phyloP scores from a whole-genome alignment of 371 early-diverging fungal species.

The Syncephalastrum racemosum region DNA sequence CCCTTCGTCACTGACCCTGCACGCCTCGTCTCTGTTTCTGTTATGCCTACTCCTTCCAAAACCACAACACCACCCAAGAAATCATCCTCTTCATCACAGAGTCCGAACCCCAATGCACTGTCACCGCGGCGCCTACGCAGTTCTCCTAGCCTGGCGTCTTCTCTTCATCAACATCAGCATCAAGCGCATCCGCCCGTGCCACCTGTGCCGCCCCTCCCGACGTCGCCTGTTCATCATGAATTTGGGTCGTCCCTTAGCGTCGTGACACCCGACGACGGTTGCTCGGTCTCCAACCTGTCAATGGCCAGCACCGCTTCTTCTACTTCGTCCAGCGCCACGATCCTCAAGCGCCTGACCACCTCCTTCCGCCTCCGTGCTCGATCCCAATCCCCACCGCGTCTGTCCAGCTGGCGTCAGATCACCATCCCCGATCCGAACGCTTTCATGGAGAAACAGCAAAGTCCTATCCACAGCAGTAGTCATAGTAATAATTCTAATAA shows the following conservation, averaged over 20 bases:
- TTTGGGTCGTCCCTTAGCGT: no score
- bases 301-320: neutral
- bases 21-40: conserved; percentile 9
- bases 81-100: neutral
- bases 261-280: no score
- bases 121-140: conserved; percentile 12
- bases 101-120: neutral
- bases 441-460: conserved; percentile 6
- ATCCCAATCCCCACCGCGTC: conserved; percentile 23
- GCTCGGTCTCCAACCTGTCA: no score
- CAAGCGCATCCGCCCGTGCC: neutral
- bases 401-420: conserved; percentile 21
- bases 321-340: conserved; percentile 4
- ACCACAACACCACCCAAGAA: conserved; percentile 5
- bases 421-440: conserved; percentile 21
- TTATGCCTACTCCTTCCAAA: neutral
- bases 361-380: conserved; percentile 21
- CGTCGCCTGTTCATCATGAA: neutral
- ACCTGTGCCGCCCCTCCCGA: conserved; percentile 1
- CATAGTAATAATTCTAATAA: no score
- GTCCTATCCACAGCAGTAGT: neutral
- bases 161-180: conserved; percentile 3
- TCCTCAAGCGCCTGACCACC: conserved; percentile 17
- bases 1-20: conserved; percentile 35
- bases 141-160: conserved; percentile 1